These are phyloP conservation scores for Trypanosomatidae sp. DNA, from an alignment of 208 protist species.

Conservation along the genomic window DNA sequence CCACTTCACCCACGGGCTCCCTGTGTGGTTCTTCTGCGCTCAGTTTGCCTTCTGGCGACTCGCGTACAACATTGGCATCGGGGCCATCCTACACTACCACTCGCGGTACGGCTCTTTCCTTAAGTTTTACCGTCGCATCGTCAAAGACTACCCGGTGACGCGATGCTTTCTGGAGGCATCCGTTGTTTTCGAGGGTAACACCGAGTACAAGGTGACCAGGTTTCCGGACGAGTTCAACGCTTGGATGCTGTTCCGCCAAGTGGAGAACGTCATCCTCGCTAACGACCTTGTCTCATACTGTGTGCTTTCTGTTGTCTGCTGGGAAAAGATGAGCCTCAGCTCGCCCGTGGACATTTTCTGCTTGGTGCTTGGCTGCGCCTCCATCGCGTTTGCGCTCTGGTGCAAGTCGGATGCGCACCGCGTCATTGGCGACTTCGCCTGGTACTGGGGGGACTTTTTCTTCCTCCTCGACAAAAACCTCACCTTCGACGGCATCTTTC, in stretches of 20 bases:
- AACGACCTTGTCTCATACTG: slow-evolving; percentile 91
- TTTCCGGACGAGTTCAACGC: slow-evolving; percentile 91
- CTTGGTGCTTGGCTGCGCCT: slow-evolving; percentile 64
- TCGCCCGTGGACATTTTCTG: slow-evolving; percentile 49
- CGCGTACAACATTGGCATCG: slow-evolving; percentile 93
- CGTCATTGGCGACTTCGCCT: slow-evolving; percentile 95
- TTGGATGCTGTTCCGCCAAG: slow-evolving; percentile 93
- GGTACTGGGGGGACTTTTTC: slow-evolving; percentile 98
- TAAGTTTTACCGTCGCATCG: slow-evolving; percentile 35
- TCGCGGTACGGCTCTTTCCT: slow-evolving; percentile 58
- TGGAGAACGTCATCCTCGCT: slow-evolving; percentile 95
- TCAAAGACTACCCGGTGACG: slow-evolving; percentile 22
- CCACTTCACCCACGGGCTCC: slow-evolving; percentile 38
- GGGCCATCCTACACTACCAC: slow-evolving; percentile 84
- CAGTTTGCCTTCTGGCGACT: slow-evolving; percentile 94
- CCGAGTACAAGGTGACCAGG: slow-evolving; percentile 41
- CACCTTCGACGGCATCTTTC: slow-evolving; percentile 95
- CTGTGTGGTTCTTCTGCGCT: slow-evolving; percentile 74
- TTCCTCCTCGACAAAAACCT: slow-evolving; percentile 93
- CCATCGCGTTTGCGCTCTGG: slow-evolving; percentile 91
- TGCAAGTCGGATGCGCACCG: slow-evolving; percentile 94
- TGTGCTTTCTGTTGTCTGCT: slow-evolving; percentile 68
- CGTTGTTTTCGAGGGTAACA: slow-evolving; percentile 51
- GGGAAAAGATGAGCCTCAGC: slow-evolving; percentile 40
- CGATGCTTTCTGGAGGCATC: slow-evolving; percentile 45